Conservation (phyloP, 2,329 filamentous ascomycete species). For the Diaporthe sp. region DNA sequence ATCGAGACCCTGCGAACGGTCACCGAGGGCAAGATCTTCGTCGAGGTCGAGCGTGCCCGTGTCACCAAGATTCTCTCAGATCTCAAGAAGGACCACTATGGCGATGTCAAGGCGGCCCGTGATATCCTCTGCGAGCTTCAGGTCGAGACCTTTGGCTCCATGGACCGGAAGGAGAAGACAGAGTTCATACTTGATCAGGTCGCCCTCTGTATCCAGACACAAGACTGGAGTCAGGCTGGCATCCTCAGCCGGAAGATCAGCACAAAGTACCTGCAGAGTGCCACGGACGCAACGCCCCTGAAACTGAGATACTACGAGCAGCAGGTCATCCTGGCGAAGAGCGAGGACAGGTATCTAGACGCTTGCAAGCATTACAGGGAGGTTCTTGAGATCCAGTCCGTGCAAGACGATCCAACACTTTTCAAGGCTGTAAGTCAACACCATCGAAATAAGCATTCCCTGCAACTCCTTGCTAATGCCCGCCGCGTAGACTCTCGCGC, state of each 20-base stretch:
- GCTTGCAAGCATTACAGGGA: conserved; percentile 99
- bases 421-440: conserved; percentile 35
- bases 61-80: conserved; percentile 95
- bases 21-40: conserved; percentile 99
- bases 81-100: conserved; percentile 92
- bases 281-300: conserved; percentile 93
- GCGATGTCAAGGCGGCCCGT: conserved; percentile 88
- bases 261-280: conserved; percentile 90
- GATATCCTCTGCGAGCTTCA: conserved; percentile 97
- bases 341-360: conserved; percentile 97
- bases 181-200: conserved; percentile 99
- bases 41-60: conserved; percentile 96
- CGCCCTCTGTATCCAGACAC: conserved; percentile 91
- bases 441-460: too few species aligned
- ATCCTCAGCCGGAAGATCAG: conserved; percentile 98
- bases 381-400: conserved; percentile 94
- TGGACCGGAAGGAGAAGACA: conserved; percentile 97
- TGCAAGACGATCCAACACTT: conserved; percentile 83
- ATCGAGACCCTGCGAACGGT: conserved; percentile 97
- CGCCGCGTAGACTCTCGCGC: conserved; percentile 79
- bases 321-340: conserved; percentile 94
- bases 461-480: neutral
- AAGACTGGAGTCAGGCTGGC: conserved; percentile 94
- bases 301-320: conserved; percentile 97
- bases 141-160: conserved; percentile 98